Conservation (phyloP, 139 green algal species). For the Picochlorum sp. region DNA sequence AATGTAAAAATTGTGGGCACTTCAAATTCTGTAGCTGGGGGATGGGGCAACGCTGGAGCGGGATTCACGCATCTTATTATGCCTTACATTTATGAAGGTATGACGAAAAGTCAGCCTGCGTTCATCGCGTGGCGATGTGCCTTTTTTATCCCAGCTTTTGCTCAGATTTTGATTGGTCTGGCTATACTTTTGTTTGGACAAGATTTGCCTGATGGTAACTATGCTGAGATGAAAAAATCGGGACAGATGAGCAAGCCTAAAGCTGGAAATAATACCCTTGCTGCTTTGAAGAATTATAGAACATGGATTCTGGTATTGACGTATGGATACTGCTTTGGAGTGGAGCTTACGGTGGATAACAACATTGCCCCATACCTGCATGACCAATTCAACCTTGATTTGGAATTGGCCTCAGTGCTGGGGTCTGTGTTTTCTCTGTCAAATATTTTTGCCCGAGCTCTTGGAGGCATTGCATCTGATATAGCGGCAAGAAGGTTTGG, state of each 20-base stretch:
- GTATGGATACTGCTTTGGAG: constrained; percentile 60
- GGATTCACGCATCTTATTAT: constrained; percentile 87
- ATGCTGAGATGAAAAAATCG: constrained; percentile 53
- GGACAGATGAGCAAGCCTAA: constrained; percentile 46
- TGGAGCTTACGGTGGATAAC: constrained; percentile 75
- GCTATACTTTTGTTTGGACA: constrained; percentile 41
- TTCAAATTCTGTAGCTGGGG: constrained; percentile 76
- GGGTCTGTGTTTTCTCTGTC: constrained; percentile 73
- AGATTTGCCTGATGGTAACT: constrained; percentile 83
- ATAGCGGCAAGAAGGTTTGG: constrained; percentile 25
- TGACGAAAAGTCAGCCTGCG: constrained; percentile 17
- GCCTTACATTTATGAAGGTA: constrained; percentile 67
- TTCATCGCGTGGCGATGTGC: constrained; percentile 75
- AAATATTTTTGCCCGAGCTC: constrained; percentile 82
- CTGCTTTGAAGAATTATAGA: constrained; percentile 20
- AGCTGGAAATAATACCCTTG: constrained; percentile 11
- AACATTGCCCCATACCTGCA: constrained; percentile 54
- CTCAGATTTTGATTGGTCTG: constrained; percentile 58
- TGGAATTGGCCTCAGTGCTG: constrained; percentile 46
- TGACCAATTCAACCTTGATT: constrained; percentile 49
- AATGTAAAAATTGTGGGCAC: constrained; percentile 76
- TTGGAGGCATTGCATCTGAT: constrained; percentile 67
- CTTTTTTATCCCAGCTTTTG: constrained; percentile 75
- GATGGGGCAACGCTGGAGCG: constrained; percentile 78
- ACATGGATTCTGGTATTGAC: constrained; percentile 46